Evolutionary conservation across 2,329 filamentous ascomycete genomes (phyloP).

Genomic region (Tolypocladium sp.): DNA sequence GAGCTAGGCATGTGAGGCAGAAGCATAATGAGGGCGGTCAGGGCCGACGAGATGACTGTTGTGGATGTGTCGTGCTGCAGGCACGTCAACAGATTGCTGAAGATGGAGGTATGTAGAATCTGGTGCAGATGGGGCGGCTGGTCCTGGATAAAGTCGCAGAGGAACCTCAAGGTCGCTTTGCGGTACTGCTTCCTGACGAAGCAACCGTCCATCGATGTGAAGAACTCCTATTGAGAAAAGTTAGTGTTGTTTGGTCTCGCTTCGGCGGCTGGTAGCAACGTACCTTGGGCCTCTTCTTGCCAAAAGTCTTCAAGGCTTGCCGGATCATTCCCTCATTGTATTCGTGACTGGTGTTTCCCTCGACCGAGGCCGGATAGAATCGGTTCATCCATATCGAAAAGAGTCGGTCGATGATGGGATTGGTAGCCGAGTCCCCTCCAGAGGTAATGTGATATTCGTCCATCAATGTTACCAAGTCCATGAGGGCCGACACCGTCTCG

Average conservation of each 20-base stretch:
- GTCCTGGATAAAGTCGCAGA: constrained; percentile 64
- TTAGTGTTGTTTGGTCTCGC: neutral
- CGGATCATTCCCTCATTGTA: constrained; percentile 41
- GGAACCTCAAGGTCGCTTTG: constrained; percentile 53
- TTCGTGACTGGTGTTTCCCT: constrained; percentile 25
- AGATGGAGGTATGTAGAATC: constrained; percentile 61
- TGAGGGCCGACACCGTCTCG: constrained; percentile 55
- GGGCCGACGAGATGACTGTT: constrained; percentile 63
- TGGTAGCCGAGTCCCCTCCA: constrained; percentile 31
- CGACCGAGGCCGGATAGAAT: constrained; percentile 24
- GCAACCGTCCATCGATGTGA: constrained; percentile 55
- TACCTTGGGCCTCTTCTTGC: constrained; percentile 58
- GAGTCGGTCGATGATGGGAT: constrained; percentile 46
- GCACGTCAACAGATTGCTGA: constrained; percentile 63
- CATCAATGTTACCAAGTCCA: constrained; percentile 56
- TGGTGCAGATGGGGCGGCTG: constrained; percentile 74
- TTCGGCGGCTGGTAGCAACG: neutral
- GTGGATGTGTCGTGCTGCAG: constrained; percentile 72
- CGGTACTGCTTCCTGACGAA: constrained; percentile 57
- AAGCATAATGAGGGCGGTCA: constrained; percentile 72
- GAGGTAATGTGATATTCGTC: constrained; percentile 40
- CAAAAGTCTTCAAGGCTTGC: constrained; percentile 47
- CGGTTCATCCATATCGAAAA: constrained; percentile 49
- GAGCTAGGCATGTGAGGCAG: constrained; percentile 71
- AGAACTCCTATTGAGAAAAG: constrained; percentile 45